Base-by-base conservation (phyloP, 2,329 filamentous ascomycete genomes). In the Fusarium miscanthi region DNA sequence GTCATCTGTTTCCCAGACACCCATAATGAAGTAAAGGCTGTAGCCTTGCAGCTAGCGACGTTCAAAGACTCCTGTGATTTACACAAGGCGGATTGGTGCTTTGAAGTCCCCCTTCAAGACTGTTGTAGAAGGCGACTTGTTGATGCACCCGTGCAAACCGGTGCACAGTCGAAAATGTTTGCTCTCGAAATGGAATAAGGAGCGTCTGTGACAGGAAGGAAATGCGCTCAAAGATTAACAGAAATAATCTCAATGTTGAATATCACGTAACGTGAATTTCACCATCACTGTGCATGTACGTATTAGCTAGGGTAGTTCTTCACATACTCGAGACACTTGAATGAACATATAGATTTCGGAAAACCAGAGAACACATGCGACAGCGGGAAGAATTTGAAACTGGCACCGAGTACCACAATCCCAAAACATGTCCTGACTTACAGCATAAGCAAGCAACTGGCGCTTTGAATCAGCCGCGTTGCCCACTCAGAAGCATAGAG, bases 1-100 rank as follows among this genome's bases (percentile, higher is more conserved):
- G 77, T 91, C 88, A 68, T 91, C 89, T 11, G 88, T 91, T 78
- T 90, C 87, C 88, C 89, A 90, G 51, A 82, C 83, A 66, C 83
- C 83, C 88, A 90, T 91, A 49, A 72, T 82, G 75, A 69, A 51
- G n/a, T 31, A 42, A 23, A 21, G 49, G 30, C 33, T 25, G 48
- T 48, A 53, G 52, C 25, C 35, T 31, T 52, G 31, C 51, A 59
- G 46, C 33, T 43, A 21, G 35, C 27, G 56, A 46, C 35, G 13
- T 30, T 41, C 25, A 46, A 30, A 54, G 38, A 56, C 46, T 42
- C 41, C 21, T 49, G 21, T 40, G 48, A 41, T 43, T 43, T 35
- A 60, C 37, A 21, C 7, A 37, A 21, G 43, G 7, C 37, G 33
- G 11, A 23, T n/a, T 33, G 27, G 43, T 13, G 35, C 41, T 23